These are phyloP conservation scores for Puccinellia tenuiflora DNA, from an alignment of 176 grass and related monocot species.

Conservation along the genomic window DNA sequence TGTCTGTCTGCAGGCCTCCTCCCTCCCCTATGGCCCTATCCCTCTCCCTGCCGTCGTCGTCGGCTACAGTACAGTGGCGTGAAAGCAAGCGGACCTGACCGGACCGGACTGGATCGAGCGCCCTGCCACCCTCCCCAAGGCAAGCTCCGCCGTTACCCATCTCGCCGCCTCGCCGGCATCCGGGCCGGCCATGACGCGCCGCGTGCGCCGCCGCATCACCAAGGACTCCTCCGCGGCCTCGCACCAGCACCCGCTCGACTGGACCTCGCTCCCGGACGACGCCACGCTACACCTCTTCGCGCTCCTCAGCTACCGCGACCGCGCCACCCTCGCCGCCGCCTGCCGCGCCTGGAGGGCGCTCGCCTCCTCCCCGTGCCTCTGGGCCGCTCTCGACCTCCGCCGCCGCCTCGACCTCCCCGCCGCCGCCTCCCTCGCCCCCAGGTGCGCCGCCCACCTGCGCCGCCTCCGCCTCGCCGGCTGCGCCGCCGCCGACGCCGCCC, in stretches of 20 bases:
- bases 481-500: constrained; percentile 45
- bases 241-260: constrained; percentile 45
- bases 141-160: neutral
- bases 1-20: no score
- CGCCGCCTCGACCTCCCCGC: constrained; percentile 44
- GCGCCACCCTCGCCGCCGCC: constrained; percentile 57
- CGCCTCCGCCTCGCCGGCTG: constrained; percentile 54
- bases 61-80: neutral
- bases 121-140: neutral
- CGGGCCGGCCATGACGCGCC: constrained; percentile 5
- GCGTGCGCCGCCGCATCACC: neutral
- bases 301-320: constrained; percentile 86
- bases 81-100: neutral
- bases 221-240: neutral
- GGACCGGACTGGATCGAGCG: neutral
- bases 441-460: constrained; percentile 51
- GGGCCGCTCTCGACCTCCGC: constrained; percentile 80
- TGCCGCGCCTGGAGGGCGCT: constrained; percentile 72
- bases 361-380: constrained; percentile 72
- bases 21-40: neutral
- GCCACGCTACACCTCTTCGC: constrained; percentile 81
- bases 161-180: neutral
- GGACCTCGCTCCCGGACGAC: constrained; percentile 78
- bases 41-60: neutral
- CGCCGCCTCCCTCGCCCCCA: constrained; percentile 46